A percentile compares a stretch with the other conserved stretches of the same genome.
These are phyloP conservation scores for Phaeosphaeria sp. DNA, from an alignment of 2,329 filamentous ascomycete genomes.

Conservation along the genomic window DNA sequence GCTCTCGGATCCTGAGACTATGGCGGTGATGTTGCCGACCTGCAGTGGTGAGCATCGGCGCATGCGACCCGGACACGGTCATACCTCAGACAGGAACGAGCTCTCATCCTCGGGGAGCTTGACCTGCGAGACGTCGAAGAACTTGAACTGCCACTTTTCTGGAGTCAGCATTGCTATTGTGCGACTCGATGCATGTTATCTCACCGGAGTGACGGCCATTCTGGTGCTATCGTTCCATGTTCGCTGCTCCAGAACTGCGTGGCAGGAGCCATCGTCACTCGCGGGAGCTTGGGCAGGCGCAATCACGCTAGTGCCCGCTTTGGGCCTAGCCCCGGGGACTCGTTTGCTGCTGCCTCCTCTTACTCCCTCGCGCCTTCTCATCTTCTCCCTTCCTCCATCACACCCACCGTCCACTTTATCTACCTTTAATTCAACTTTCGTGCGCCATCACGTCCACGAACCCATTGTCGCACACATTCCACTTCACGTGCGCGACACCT, in stretches of 20 bases:
- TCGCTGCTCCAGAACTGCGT: slow-evolving; percentile 12
- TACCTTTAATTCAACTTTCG: slow-evolving; percentile 1
- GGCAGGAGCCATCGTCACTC: slow-evolving; percentile 33
- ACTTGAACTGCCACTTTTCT: slow-evolving; percentile 97
- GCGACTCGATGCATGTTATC: slow-evolving; percentile 1
- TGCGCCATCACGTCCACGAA: slow-evolving; percentile 12
- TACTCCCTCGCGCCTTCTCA: neutral
- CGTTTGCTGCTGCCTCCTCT: slow-evolving; percentile 3
- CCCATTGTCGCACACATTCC: slow-evolving; percentile 11
- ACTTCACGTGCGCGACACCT: slow-evolving; percentile 23
- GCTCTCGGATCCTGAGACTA: slow-evolving; percentile 86
- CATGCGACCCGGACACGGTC: slow-evolving; percentile 30
- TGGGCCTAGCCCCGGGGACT: neutral
- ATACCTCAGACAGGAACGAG: slow-evolving; percentile 79
- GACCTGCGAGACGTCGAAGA: slow-evolving; percentile 94
- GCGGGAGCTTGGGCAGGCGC: slow-evolving; percentile 23
- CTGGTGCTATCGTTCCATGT: slow-evolving; percentile 36
- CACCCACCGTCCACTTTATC: slow-evolving; percentile 1
- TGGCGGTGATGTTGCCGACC: slow-evolving; percentile 74
- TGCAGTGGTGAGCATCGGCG: slow-evolving; percentile 41
- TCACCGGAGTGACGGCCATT: slow-evolving; percentile 54
- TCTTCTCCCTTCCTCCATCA: neutral
- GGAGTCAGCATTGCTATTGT: slow-evolving; percentile 30
- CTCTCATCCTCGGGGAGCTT: slow-evolving; percentile 80
- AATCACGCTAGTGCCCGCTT: slow-evolving; percentile 1